phyloP scores from a whole-genome alignment of 345 rosid genomes.

The Odontarrhena argentea region DNA sequence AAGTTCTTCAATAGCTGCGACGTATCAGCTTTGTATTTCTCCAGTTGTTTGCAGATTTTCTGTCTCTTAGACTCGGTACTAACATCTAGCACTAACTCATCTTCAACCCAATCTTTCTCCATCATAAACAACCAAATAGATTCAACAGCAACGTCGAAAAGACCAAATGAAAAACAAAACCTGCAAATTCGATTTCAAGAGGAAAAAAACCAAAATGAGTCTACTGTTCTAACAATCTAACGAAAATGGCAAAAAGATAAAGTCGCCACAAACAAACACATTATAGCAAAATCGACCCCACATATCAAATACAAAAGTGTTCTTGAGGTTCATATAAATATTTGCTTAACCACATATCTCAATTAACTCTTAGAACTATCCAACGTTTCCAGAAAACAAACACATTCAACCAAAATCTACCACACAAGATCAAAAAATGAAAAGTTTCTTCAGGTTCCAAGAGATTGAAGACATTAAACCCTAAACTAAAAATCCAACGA shows the following conservation, averaged over 20 bases:
- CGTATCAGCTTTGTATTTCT: constrained; percentile 2
- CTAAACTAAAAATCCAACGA: too few relatives aligned
- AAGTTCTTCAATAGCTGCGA: constrained; percentile 9
- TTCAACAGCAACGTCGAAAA: neutral
- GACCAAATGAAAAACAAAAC: neutral
- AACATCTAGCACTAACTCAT: neutral
- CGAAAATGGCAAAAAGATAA: neutral
- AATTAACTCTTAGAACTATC: too few relatives aligned
- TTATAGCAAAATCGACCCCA: too few relatives aligned
- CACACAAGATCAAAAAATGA: too few relatives aligned
- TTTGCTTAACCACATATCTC: too few relatives aligned
- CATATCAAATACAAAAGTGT: too few relatives aligned
- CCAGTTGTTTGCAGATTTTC: neutral
- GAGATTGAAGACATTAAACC: too few relatives aligned
- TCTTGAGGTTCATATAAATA: too few relatives aligned
- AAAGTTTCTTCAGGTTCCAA: too few relatives aligned
- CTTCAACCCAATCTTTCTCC: constrained; percentile 10
- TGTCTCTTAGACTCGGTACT: constrained; percentile 1
- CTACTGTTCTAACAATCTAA: neutral
- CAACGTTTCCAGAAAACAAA: too few relatives aligned
- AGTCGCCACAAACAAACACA: neutral
- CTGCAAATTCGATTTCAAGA: constrained; percentile 1
- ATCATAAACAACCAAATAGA: neutral
- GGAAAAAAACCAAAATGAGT: neutral
- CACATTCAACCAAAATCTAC: too few relatives aligned